Conservation (phyloP, 805 yeast genomes). For the Saccharomycopsis selenospora region DNA sequence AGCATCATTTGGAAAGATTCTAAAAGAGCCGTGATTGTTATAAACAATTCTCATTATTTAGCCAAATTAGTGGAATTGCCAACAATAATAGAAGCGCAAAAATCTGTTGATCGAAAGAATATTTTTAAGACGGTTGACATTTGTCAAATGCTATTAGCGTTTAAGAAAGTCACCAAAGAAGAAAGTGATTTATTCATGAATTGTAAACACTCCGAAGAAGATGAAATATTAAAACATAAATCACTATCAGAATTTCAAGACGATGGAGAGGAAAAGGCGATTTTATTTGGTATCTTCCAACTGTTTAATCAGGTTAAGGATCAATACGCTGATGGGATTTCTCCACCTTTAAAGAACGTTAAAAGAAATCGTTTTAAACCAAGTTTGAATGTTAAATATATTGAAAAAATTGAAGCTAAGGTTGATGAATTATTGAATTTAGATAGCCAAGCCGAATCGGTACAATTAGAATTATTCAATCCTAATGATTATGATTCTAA, state of each 20-base stretch:
- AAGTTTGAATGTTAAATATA: constrained; percentile 59
- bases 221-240: constrained; percentile 31
- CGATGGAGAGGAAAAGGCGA: constrained; percentile 22
- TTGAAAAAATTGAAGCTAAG: constrained; percentile 69
- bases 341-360: constrained; percentile 72
- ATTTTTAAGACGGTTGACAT: constrained; percentile 81
- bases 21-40: constrained; percentile 66
- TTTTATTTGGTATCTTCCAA: background rate
- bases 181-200: constrained; percentile 37
- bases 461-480: constrained; percentile 25
- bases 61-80: constrained; percentile 89
- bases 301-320: constrained; percentile 23
- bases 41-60: constrained; percentile 27
- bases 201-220: constrained; percentile 34
- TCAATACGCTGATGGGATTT: constrained; percentile 66
- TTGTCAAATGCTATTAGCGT: constrained; percentile 75
- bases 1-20: constrained; percentile 78
- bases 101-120: constrained; percentile 83
- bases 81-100: constrained; percentile 77
- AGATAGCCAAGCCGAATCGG: constrained; percentile 71
- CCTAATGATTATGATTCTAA: constrained; percentile 31
- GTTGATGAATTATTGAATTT: constrained; percentile 68
- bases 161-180: constrained; percentile 43
- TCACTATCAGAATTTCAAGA: constrained; percentile 24
- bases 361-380: constrained; percentile 64